phyloP scores from a whole-genome alignment of 768 basidiomycete genomes.

The Rhodotorula babjevae region DNA sequence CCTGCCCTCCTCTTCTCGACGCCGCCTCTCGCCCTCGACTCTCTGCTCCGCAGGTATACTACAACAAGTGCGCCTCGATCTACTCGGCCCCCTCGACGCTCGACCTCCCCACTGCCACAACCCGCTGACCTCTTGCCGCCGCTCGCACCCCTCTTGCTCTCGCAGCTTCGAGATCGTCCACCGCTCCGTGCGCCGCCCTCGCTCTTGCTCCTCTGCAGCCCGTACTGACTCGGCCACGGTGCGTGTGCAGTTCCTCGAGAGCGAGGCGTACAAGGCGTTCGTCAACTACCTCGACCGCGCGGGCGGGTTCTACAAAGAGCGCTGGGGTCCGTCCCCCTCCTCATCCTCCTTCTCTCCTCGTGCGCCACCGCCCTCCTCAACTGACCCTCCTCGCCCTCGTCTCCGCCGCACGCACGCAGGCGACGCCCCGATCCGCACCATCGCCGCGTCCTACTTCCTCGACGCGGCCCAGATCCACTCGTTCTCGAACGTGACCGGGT shows the following conservation, averaged over 20 bases:
- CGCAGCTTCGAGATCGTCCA: constrained; percentile 24
- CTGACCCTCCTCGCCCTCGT: background rate
- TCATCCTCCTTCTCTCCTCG: too few species aligned
- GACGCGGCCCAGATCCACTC: background rate
- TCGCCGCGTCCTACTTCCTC: constrained; percentile 13
- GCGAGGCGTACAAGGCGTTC: constrained; percentile 15
- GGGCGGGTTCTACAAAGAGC: constrained; percentile 17
- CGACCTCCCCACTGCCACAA: too few species aligned
- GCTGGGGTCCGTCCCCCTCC: constrained; percentile 7
- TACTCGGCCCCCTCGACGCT: too few species aligned
- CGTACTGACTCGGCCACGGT: background rate
- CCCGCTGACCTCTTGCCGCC: too few species aligned
- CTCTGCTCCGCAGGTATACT: background rate
- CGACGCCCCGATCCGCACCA: constrained; percentile 21
- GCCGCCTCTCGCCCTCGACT: too few species aligned
- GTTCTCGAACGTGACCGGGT: constrained; percentile 5
- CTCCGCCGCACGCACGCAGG: background rate
- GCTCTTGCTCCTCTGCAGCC: background rate
- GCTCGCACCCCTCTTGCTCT: too few species aligned
- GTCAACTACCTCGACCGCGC: constrained; percentile 9
- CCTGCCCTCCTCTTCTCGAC: too few species aligned
- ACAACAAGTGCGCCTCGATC: constrained; percentile 2
- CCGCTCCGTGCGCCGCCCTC: background rate
- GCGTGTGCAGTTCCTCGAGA: constrained; percentile 10
- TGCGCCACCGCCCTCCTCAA: background rate